Evolutionary conservation across 2,329 filamentous ascomycete species (phyloP).

Genomic region (Ophiocordyceps sinensis): DNA sequence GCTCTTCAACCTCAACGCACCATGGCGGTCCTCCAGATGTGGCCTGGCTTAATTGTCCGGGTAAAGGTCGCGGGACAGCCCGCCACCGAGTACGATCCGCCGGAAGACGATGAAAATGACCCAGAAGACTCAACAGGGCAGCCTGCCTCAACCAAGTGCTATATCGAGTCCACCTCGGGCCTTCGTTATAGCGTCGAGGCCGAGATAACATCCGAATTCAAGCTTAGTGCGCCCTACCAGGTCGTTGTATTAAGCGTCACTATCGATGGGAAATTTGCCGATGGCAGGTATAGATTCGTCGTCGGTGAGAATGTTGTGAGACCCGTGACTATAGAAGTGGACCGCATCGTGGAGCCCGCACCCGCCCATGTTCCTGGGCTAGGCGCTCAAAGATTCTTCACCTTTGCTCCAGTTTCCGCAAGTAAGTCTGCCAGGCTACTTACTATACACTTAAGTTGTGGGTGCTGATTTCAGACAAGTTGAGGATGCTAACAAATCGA

Average conservation of each 20-base stretch:
- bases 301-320: accelerated
- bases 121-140: no score
- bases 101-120: background rate
- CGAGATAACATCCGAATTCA: background rate
- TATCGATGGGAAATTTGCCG: slow-evolving; percentile 6
- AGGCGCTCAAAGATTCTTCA: background rate
- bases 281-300: background rate
- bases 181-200: slow-evolving; percentile 7
- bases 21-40: slow-evolving; percentile 9
- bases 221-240: background rate
- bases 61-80: slow-evolving; percentile 7
- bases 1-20: background rate
- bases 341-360: background rate
- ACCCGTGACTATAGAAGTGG: background rate
- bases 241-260: accelerated
- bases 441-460: background rate
- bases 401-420: slow-evolving; percentile 5
- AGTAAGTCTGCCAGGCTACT: slow-evolving; percentile 1
- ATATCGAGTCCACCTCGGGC: slow-evolving; percentile 10
- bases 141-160: slow-evolving; percentile 3
- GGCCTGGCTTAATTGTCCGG: slow-evolving; percentile 7
- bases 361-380: background rate
- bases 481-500: slow-evolving; percentile 1
- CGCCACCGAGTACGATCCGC: slow-evolving; percentile 8
- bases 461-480: slow-evolving; percentile 1